Evolutionary conservation across 305 asterid species (phyloP), one percentile per base, ranked within the genome.

Genomic region (Fraxinus floribunda): DNA sequence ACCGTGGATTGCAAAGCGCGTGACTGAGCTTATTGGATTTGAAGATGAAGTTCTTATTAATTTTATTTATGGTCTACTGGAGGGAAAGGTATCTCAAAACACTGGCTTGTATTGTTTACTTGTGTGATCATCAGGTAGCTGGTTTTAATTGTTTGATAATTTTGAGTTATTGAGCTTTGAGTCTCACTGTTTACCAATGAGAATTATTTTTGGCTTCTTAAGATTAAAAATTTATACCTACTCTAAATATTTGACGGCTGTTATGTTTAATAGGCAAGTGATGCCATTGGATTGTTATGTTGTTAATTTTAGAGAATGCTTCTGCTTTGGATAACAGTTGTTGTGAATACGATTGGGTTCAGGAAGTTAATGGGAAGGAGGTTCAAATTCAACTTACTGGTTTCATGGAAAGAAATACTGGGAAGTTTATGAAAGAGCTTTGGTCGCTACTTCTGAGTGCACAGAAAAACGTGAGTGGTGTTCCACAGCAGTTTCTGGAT

Each of bases 11-110:
- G 98, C 99, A 20, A 92, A 89, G 86, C 93, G 98, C 38, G 98
- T 93, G 10, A 97, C 98, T 39, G 98, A 97, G 91, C 91, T 97
- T 11, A 92, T 97, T 71, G 98, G 99, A 3, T 94, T 97, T 77
- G 99, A 97, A 88, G 99, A 97, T 83, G 99, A 97, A 93, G 99
- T 97, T 83, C 95, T 97, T 78, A 93, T 97, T 85, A 97, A 97
- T 89, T 94, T 94, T 81, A 97, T 97, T 24, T 93, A 97, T 83
- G 82, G 94, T 77, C 98, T 94, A 81, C 89, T 97, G 66, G 98
- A 97, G 88, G 97, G 94, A 85, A 91, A 93, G 98, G 98, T 97
- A 87, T 84, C 80, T 71, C 18, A 44, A 10, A 79, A 34, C 68
- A 24, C 29, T 81, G 77, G 34, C 32, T 13, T 78, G 35, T 24